Evolutionary conservation across 1,284 basidiomycete species (phyloP), one percentile per base, ranked within the genome.

Genomic region (Mycena sp.): DNA sequence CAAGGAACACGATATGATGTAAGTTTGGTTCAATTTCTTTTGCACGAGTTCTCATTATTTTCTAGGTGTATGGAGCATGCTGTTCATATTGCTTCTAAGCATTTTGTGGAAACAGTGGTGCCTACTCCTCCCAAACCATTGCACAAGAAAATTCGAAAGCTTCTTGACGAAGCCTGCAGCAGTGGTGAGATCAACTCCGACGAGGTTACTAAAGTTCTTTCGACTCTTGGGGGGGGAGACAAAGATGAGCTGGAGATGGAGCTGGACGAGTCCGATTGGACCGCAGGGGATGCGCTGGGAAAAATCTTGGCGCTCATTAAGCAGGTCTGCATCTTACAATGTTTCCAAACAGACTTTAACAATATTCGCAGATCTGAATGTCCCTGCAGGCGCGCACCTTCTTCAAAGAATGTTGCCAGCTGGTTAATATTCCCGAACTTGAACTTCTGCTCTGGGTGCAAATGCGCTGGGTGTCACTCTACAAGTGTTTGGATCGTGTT

Each of bases 381-480:
- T 41, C 40, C 9, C 40, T 17, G 10, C 40, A 41, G n/a, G 40
- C 40, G 7, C 19, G 40, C 19, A 17, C 40, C 7, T 41, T 17
- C 19, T 41, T 17, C n/a, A 7, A 17, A 17, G 7, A 41, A 21
- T 41, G 40, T 17, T 41, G 40, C n/a, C 6, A 28, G 12, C 60
- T 64, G 25, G 62, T 61, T 32, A 45, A 43, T 12, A 43, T 72
- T 29, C 41, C 56, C 6, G 25, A 30, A 6, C 65, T 69, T 43
- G 64, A 70, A 49, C 63, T 73, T 17, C 49, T 71, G 16, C 66
- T 65, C 30, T 73, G 69, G 65, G 57, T 72, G 35, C 35, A 66
- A 21, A 73, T 69, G n/a, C 52, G 67, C 9, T 73, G 72, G 72
- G 69, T 63, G n/a, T 71, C 70, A 14, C 65, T 72, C 41, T 67